Evolutionary conservation across 106 monocot genomes (phyloP).

Genomic region (Iris macrosiphon): DNA sequence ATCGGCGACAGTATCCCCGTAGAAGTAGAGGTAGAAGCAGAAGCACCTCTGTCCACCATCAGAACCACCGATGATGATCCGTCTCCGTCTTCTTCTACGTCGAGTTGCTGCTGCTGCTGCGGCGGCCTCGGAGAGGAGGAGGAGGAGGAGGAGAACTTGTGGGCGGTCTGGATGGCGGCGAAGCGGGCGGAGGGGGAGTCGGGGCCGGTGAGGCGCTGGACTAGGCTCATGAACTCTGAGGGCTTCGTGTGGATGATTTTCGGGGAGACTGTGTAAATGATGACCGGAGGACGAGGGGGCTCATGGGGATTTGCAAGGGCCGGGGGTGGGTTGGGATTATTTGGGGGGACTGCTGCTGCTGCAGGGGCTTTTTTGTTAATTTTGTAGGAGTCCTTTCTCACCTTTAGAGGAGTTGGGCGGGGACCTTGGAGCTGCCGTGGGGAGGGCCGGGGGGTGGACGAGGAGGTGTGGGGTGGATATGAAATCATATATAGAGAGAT

Average conservation of each 20-base stretch:
- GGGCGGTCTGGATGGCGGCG: constrained; percentile 10
- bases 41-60: background rate
- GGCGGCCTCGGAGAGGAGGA: constrained; percentile 6
- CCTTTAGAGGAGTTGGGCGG: constrained; percentile 43
- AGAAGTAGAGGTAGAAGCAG: background rate
- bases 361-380: constrained; percentile 30
- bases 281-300: constrained; percentile 21
- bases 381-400: constrained; percentile 41
- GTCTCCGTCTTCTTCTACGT: background rate
- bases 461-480: background rate
- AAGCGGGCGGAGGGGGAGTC: constrained; percentile 9
- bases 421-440: constrained; percentile 44
- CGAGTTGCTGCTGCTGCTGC: constrained; percentile 14
- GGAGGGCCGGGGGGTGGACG: background rate
- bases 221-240: constrained; percentile 44
- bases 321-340: background rate
- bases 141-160: background rate
- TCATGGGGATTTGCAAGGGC: background rate
- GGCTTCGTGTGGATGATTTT: constrained; percentile 49
- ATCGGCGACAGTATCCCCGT: constrained; percentile 57
- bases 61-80: background rate
- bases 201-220: constrained; percentile 46
- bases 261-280: constrained; percentile 50
- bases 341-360: background rate
- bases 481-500: background rate